Base-by-base conservation (phyloP, 306 rosid genomes). In the Cicer chorassanicum region DNA sequence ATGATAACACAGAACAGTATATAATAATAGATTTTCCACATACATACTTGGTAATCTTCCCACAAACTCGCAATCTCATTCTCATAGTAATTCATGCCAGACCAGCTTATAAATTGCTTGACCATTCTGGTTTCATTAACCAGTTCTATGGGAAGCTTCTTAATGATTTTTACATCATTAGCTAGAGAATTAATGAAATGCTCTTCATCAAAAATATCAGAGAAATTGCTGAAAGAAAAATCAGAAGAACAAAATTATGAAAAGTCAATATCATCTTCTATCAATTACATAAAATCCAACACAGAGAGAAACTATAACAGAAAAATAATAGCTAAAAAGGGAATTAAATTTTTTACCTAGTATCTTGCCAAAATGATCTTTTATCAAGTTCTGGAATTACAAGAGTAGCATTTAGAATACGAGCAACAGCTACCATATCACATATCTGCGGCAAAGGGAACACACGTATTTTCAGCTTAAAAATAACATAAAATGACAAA, bases 401-500 rank as follows among this genome's bases (percentile, higher is more conserved):
- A 44, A 94, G 99, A 80, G 97, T 88, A 19, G 97, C 99, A 78
- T 94, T 88, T 85, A 94, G 88, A 65, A 94, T 84, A 65, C 88
- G 97, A 70, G 97, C 92, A 78, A 94, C 92, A 50, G 99, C 99
- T 39, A 94, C 99, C 97, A 94, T 94, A 83, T 94, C 96, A 80
- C 99, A 94, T 86, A 94, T 94, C 99, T 94, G 89, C 81, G 83
- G 81, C 66, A 73, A 75, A 69, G 64, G 75, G 42, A 77, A 63
- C 66, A 78, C 75, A 63, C 64, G 76, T 62, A 59, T 70, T 21
- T 64, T 85, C 61, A 85, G 79, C 78, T 62, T 13, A 46, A 60
- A 24, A 39, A 13, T 61, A 66, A 29, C 44, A 36, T 38, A 84
- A 76, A 10, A 21, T 6, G 36, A 55, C 13, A 63, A 74, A 18